Base-by-base conservation (phyloP, 2,329 filamentous ascomycete species). In the Venturia oleaginea region DNA sequence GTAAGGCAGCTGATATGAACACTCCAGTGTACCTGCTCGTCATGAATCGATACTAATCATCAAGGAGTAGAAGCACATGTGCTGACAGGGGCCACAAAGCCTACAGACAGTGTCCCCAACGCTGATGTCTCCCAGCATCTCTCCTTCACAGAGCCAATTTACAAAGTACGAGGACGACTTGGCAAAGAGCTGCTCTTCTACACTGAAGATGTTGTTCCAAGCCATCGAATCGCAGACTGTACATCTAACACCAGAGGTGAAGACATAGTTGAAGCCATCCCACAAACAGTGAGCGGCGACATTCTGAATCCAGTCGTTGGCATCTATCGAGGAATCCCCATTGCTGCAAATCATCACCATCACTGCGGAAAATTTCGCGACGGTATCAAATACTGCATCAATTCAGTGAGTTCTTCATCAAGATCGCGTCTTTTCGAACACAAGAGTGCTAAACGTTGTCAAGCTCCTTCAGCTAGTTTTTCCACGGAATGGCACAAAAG, bases 351-450 rank as follows among this genome's bases (percentile, higher is more conserved):
- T 30, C 62, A 63, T 24, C 42, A 55, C 24, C 62, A 63, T 38
- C 32, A 63, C 34, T 63, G 46, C 34, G 62, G 46, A 57, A 63
- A 7, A 17, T 19, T 54, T 10, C 22, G 22, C 15, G 46, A 54
- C 8, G 62, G 62, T n/a, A 55, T 19, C 22, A 63, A 55, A 57
- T 63, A 63, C 27, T 63, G 62, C 22, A 51, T 63, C 22, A 46
- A 63, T 11, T 54, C 51, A n/a, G 62, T 63, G 24, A 63, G 62
- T 63, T 1, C 13, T 8, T 24, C 38, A 32, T 37, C 24, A 8
- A 27, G 2, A 32, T 34, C 5, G 15, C 51, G 30, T n/a, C 27
- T 24, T n/a, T 43, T 38, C 34, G 4, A 37, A 2, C 13, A 10
- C 7, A 3, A 27, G 37, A 11, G 15, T 37, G 32, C 34, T 38